Evolutionary conservation across 441 rosid genomes (phyloP).

Genomic region (Omphalea diandra): DNA sequence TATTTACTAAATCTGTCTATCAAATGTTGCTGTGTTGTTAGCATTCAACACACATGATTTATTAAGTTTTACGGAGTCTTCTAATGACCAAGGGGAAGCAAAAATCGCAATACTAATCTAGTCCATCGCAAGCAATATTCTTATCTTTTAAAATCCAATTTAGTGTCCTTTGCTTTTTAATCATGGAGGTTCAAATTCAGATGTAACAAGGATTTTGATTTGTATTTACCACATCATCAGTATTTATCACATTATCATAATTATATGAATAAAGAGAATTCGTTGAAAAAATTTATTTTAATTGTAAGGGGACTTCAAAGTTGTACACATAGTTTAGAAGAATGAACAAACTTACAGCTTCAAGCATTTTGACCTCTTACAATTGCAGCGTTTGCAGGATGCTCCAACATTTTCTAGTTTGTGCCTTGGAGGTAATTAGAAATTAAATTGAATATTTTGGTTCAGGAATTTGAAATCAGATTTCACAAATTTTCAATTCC

Average conservation of each 20-base stretch:
- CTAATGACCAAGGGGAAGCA: too few species aligned
- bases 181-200: too few species aligned
- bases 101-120: too few species aligned
- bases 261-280: neutral
- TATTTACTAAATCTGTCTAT: too few species aligned
- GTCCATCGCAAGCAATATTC: too few species aligned
- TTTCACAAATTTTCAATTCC: constrained; percentile 3
- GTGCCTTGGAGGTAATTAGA: constrained; percentile 40
- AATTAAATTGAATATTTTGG: constrained; percentile 8
- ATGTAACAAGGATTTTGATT: neutral
- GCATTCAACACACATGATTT: too few species aligned
- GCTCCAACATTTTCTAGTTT: constrained; percentile 57
- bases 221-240: neutral
- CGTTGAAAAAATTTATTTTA: too few species aligned
- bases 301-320: neutral
- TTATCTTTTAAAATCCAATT: too few species aligned
- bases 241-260: neutral
- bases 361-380: constrained; percentile 96
- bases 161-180: too few species aligned
- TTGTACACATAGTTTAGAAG: neutral
- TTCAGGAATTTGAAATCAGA: neutral
- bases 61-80: too few species aligned
- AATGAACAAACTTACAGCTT: constrained; percentile 70
- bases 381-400: constrained; percentile 91
- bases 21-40: too few species aligned